These are phyloP conservation scores for Blastobotrys aristatus DNA, from an alignment of 1,139 yeast species.

Conservation along the genomic window DNA sequence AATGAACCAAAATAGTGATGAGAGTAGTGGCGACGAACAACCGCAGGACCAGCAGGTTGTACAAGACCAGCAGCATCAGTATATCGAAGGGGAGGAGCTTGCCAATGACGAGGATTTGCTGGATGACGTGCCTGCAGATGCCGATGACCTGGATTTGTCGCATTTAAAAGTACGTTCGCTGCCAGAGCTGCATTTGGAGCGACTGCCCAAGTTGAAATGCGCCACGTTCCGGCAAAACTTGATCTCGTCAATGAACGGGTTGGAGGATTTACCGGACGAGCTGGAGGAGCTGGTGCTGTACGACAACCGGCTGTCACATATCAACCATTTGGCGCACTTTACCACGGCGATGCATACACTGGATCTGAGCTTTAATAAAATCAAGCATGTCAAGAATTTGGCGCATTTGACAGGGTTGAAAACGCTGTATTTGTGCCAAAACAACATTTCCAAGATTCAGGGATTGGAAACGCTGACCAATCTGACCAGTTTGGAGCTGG, in stretches of 20 bases:
- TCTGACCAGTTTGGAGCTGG: slow-evolving; percentile 76
- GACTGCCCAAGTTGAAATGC: slow-evolving; percentile 45
- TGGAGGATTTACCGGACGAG: slow-evolving; percentile 55
- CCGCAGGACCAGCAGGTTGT: neutral
- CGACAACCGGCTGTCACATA: slow-evolving; percentile 87
- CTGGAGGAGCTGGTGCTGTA: slow-evolving; percentile 82
- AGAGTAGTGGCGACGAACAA: neutral
- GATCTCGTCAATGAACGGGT: slow-evolving; percentile 64
- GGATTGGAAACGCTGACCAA: slow-evolving; percentile 54
- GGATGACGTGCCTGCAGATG: slow-evolving; percentile 54
- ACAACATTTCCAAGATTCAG: slow-evolving; percentile 70
- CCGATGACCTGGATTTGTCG: slow-evolving; percentile 65
- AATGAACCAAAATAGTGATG: neutral
- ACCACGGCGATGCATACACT: slow-evolving; percentile 48
- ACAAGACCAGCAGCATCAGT: neutral
- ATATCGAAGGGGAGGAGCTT: slow-evolving; percentile 21
- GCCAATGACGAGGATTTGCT: slow-evolving; percentile 48
- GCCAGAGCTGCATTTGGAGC: slow-evolving; percentile 55
- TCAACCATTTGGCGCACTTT: slow-evolving; percentile 59
- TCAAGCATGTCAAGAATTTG: slow-evolving; percentile 78
- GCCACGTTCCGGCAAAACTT: slow-evolving; percentile 83
- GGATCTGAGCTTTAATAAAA: slow-evolving; percentile 88
- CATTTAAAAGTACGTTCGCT: slow-evolving; percentile 72
- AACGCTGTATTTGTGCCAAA: slow-evolving; percentile 81
- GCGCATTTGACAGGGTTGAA: slow-evolving; percentile 58